Percentiles rank a stretch among this genome's conserved stretches.
phyloP scores from a whole-genome alignment of 225 moss, liverwort and hornwort genomes.

The Bryum argenteum region DNA sequence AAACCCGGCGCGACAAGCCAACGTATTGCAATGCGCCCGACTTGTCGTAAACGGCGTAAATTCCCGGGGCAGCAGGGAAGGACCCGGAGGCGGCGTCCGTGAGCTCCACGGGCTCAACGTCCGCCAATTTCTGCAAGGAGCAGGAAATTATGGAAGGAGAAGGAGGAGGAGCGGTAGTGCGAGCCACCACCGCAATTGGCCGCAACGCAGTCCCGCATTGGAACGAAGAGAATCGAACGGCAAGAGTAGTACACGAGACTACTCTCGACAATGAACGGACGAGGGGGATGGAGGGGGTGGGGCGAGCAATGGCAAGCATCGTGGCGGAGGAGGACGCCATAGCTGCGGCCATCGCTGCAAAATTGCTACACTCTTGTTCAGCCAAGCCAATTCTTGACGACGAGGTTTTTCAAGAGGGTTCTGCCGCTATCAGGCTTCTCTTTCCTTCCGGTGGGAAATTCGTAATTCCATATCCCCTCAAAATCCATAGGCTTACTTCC shows the following conservation, averaged over 20 bases:
- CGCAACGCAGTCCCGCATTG: constrained; percentile 24
- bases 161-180: background rate
- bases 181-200: background rate
- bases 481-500: too few species aligned
- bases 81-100: constrained; percentile 24
- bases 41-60: constrained; percentile 89
- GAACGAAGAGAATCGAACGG: constrained; percentile 20
- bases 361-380: too few species aligned
- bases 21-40: constrained; percentile 83
- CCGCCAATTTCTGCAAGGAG: constrained; percentile 66
- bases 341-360: constrained; percentile 26
- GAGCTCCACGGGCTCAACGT: constrained; percentile 67
- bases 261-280: background rate
- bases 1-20: constrained; percentile 78
- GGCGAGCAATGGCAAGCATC: constrained; percentile 8
- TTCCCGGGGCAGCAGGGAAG: constrained; percentile 72
- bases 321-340: constrained; percentile 18
- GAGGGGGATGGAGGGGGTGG: background rate
- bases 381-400: background rate
- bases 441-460: constrained; percentile 5
- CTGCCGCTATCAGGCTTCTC: too few species aligned
- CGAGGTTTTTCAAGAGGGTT: background rate
- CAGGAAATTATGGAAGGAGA: constrained; percentile 35
- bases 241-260: background rate
- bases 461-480: constrained; percentile 8